A percentile compares a stretch with the other conserved stretches of the same genome.
phyloP scores from a whole-genome alignment of 257 asterid species.

The Capsicum rhomboideum region DNA sequence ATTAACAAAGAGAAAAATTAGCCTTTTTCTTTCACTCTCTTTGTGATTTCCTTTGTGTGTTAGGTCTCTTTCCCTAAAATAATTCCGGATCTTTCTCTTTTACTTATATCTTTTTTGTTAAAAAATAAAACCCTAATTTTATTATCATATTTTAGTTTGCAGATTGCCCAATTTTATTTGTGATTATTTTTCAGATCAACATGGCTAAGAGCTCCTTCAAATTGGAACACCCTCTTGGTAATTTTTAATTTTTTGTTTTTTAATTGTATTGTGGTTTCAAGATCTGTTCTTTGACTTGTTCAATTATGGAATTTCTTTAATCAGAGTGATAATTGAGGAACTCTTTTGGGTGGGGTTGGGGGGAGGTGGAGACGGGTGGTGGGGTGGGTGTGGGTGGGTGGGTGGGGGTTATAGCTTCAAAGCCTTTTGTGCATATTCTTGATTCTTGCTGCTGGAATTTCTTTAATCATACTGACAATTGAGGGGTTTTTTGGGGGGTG shows the following conservation, averaged over 20 bases:
- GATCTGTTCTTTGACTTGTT: neutral
- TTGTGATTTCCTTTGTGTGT: neutral
- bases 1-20: neutral
- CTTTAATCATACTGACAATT: too few relatives aligned
- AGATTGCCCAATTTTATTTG: slow-evolving; percentile 7
- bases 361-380: neutral
- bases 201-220: slow-evolving; percentile 67
- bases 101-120: neutral
- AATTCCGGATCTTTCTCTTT: neutral
- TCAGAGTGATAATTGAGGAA: neutral
- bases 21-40: neutral
- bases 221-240: slow-evolving; percentile 75
- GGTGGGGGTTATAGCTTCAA: neutral
- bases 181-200: slow-evolving; percentile 11
- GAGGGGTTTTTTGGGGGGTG: too few relatives aligned
- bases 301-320: neutral
- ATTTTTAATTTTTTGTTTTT: neutral
- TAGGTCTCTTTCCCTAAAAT: neutral
- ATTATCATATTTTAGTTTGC: neutral
- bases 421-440: neutral
- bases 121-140: neutral
- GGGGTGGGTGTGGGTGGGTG: neutral
- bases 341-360: neutral
- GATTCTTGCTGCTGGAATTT: neutral
- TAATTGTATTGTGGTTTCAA: neutral